Base-by-base conservation (phyloP, 2,329 filamentous ascomycete genomes). In the Cordyceps fumosorosea region DNA sequence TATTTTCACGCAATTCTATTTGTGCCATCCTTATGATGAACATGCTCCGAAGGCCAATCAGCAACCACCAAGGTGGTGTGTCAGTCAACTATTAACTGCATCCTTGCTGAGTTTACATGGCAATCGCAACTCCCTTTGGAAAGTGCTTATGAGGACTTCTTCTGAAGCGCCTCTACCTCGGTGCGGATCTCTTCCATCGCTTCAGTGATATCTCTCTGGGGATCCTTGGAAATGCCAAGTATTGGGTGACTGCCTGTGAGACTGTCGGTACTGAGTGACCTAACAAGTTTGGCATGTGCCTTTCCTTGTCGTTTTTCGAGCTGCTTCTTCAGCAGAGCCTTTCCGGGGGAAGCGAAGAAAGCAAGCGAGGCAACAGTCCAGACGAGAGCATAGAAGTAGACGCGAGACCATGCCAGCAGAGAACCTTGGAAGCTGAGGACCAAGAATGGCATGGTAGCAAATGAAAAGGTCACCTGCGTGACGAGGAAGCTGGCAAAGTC, bases 351-450 rank as follows among this genome's bases (percentile, higher is more conserved):
- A 47, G 87, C 83, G 71, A 98, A 96, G 77, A 96, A 89, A 8
- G 79, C 84, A 62, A 93, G 84, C 20, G 86, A 84, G 0, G 77
- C 72, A 11, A 79, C 75, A 1, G 89, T 89, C 66, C 86, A 87
- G 64, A 93, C 71, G 60, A 95, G 79, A 37, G 84, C 86, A 75
- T 96, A 99, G 77, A 92, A 98, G 77, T 96, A 95, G 42, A 97
- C 89, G 48, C 90, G 85, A 0, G 84, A 77, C 95, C 95, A 99
- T 63, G 90, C 88, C 2, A 81, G 77, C 48, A 96, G 74, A 11
- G 89, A 93, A 64, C 86, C 83, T 20, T 80, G 76, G 66, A 97
- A 85, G 24, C 81, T 81, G 26, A 99, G 87, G 45, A 97, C 79
- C 51, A 97, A 83, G 75, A 99, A 99, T 0, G 95, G 95, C 0